Base-by-base conservation (phyloP, 371 early-diverging fungal genomes). In the Mortierella sp. region DNA sequence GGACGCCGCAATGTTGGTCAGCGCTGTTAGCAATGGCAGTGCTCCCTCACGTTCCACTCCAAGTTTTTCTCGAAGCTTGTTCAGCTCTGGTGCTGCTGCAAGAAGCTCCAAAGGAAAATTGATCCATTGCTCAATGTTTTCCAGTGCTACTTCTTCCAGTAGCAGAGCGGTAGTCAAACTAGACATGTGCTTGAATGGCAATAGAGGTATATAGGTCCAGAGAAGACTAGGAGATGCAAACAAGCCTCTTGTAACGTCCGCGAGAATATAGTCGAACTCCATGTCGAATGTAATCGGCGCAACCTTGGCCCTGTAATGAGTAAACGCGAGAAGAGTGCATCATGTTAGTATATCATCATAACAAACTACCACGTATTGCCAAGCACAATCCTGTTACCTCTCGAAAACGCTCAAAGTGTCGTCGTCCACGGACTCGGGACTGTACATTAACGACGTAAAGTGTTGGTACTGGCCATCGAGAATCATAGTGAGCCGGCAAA, bases 141-240 rank as follows among this genome's bases (percentile, higher is more conserved):
- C 40, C 57, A 78, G 44, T 71, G 69, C 54, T 73, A 54, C 39
- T 12, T 76, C 61, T 25, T 62, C 69, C 7, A 67, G 41, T 17
- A 85, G 51, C 28, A 66, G 54, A 66, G 80, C 82, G 6, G 84
- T 27, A 3, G 80, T 65, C 1, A 77, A 43, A 1, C 76, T 77
- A 0, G 88, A 84, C 37, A 84, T 61, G 21, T 60, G 78, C 43
- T 82, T 81, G 55, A 78, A 85, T 8, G 86, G 86, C 2, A 87
- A 57, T 13, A 83, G 76, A 0, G 86, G 82, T 14, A 87, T 37
- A 73, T 85, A 86, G 19, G 80, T 77, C 82, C 81, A 85, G 13
- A 80, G 66, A 0, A 60, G 67, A 7, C 64, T 66, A 24, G 79
- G 60, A 17, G 73, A 44, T 10, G 62, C 71, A n/a, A 82, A 47